Evolutionary conservation across 768 basidiomycete species (phyloP).

Genomic region (Mycena venus): DNA sequence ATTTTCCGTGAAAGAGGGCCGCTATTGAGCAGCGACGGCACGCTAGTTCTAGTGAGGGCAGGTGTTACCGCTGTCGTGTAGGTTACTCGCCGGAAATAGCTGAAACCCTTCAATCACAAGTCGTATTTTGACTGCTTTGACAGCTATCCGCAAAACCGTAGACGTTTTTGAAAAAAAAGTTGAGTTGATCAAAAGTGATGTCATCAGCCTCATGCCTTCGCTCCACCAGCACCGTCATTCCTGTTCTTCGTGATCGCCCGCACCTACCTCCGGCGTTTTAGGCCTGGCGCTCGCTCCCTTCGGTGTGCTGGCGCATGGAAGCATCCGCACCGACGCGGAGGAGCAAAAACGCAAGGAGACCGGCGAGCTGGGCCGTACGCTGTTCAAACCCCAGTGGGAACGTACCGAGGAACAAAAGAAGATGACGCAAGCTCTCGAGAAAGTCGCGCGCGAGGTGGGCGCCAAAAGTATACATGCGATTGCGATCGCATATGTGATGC

Average conservation of each 20-base stretch:
- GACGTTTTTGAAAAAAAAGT: too few species aligned
- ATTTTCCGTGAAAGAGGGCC: conserved; percentile 9
- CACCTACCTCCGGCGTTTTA: not conserved
- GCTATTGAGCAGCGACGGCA: not conserved
- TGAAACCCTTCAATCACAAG: conserved; percentile 14
- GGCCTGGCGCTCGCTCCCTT: conserved; percentile 17
- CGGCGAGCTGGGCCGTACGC: conserved; percentile 55
- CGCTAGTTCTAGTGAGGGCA: not conserved
- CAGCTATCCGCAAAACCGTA: too few species aligned
- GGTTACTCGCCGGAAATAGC: not conserved
- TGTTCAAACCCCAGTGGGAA: conserved; percentile 53
- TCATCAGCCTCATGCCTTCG: too few species aligned
- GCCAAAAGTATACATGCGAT: conserved; percentile 62
- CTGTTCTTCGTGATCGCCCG: not conserved
- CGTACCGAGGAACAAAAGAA: conserved; percentile 59
- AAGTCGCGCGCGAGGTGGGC: conserved; percentile 65
- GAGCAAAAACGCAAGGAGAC: conserved; percentile 13
- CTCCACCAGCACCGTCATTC: too few species aligned
- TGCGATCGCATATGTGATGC: conserved; percentile 68
- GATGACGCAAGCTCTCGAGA: conserved; percentile 59
- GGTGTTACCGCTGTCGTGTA: too few species aligned
- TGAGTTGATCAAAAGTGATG: too few species aligned
- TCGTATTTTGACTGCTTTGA: not conserved
- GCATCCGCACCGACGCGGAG: conserved; percentile 64
- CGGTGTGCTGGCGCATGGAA: conserved; percentile 38